Evolutionary conservation across 176 grass and related monocot species (phyloP).

Genomic region (Lolium rigidum): DNA sequence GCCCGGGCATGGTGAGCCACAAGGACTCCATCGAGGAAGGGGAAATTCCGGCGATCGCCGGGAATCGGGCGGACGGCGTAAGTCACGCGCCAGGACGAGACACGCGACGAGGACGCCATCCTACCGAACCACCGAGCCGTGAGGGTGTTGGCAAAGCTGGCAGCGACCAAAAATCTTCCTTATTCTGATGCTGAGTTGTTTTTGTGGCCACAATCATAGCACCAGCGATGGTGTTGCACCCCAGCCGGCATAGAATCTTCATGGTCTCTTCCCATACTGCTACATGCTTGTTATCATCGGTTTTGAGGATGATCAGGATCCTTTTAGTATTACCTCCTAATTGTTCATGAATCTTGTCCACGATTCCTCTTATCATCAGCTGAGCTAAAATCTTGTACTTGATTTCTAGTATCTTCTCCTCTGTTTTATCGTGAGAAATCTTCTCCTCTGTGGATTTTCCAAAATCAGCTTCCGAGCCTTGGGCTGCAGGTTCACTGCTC

Average conservation of each 20-base stretch:
- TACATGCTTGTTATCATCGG: not conserved
- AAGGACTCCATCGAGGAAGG: too few relatives aligned
- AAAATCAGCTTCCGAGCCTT: not conserved
- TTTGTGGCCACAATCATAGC: not conserved
- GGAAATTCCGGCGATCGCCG: too few relatives aligned
- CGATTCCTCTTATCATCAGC: not conserved
- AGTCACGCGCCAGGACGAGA: too few relatives aligned
- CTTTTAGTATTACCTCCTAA: not conserved
- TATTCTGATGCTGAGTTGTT: fast-evolving
- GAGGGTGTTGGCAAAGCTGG: too few relatives aligned
- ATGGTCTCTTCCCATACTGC: not conserved
- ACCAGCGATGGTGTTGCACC: not conserved
- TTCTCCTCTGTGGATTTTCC: fast-evolving
- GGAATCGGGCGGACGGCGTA: too few relatives aligned
- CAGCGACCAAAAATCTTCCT: too few relatives aligned
- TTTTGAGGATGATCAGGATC: not conserved
- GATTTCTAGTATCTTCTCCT: not conserved
- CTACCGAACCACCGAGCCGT: too few relatives aligned
- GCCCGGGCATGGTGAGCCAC: too few relatives aligned
- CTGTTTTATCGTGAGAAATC: too few relatives aligned
- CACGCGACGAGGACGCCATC: too few relatives aligned
- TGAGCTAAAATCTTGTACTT: not conserved
- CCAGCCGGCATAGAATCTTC: not conserved
- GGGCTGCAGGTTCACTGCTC: too few relatives aligned
- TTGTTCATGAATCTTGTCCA: fast-evolving